Evolutionary conservation across 805 yeast species (phyloP).

Genomic region (Saccharomycopsis fermentans): DNA sequence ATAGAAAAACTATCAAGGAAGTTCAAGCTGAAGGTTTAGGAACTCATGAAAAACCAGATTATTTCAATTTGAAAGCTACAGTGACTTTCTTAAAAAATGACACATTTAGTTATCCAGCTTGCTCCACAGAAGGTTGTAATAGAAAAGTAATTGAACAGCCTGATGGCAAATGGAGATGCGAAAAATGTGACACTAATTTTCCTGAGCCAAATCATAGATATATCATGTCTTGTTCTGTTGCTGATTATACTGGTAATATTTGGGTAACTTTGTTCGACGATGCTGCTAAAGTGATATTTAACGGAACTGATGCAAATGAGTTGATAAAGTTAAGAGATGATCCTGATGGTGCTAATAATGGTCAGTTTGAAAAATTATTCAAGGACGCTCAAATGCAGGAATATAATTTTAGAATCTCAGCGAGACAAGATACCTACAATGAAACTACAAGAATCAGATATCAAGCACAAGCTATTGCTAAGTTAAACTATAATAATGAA

Average conservation of each 20-base stretch:
- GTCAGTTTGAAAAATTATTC: conserved; percentile 36
- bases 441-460: conserved; percentile 70
- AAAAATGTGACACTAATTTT: conserved; percentile 68
- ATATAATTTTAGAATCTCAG: conserved; percentile 66
- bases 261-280: conserved; percentile 87
- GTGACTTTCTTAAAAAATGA: conserved; percentile 63
- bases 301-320: conserved; percentile 54
- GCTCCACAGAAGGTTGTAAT: conserved; percentile 66
- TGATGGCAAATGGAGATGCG: conserved; percentile 85
- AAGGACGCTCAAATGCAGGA: conserved; percentile 53
- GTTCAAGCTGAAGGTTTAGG: conserved; percentile 65
- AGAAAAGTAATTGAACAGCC: conserved; percentile 71
- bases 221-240: conserved; percentile 62
- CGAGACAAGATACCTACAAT: conserved; percentile 75
- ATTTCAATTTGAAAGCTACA: conserved; percentile 64
- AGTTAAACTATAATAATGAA: conserved; percentile 49
- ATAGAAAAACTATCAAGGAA: conserved; percentile 56
- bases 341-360: conserved; percentile 28
- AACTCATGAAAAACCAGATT: conserved; percentile 68
- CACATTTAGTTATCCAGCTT: conserved; percentile 83
- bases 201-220: conserved; percentile 70
- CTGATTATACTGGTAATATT: conserved; percentile 72
- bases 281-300: conserved; percentile 56
- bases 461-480: conserved; percentile 45
- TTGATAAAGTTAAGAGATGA: conserved; percentile 39